These are phyloP conservation scores for Nakazawaea peltata DNA, from an alignment of 805 yeast species.

Conservation along the genomic window DNA sequence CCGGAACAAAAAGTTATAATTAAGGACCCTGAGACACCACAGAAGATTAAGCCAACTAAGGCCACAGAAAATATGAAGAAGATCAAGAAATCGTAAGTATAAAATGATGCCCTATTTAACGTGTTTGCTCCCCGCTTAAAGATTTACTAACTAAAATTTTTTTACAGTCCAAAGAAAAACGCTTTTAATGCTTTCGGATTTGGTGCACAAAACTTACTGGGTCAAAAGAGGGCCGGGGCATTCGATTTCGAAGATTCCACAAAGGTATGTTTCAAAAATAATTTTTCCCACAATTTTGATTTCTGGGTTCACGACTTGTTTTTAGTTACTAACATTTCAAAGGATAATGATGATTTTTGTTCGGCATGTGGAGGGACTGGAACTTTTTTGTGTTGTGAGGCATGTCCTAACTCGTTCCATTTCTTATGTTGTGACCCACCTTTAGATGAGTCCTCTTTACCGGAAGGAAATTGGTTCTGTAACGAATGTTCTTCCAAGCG, in stretches of 20 bases:
- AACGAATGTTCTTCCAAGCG: conserved; percentile 54
- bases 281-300: background rate
- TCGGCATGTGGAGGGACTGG: conserved; percentile 89
- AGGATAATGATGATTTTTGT: conserved; percentile 78
- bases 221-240: conserved; percentile 21
- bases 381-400: conserved; percentile 84
- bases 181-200: conserved; percentile 33
- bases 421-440: conserved; percentile 92
- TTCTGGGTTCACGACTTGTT: background rate
- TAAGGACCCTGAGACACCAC: conserved; percentile 10
- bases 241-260: conserved; percentile 23
- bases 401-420: conserved; percentile 89
- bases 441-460: conserved; percentile 59
- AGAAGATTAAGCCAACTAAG: too few relatives aligned
- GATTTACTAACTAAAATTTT: background rate
- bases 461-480: conserved; percentile 90
- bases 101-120: background rate
- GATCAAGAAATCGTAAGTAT: conserved; percentile 10
- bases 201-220: conserved; percentile 24
- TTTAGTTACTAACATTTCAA: conserved; percentile 3
- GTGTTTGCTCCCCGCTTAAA: background rate
- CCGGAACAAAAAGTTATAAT: too few relatives aligned
- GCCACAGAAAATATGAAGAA: conserved; percentile 2
- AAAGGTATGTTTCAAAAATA: conserved; percentile 17
- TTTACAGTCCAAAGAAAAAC: conserved; percentile 10